phyloP scores from a whole-genome alignment of 306 rosid species.

The Parietaria judaica region DNA sequence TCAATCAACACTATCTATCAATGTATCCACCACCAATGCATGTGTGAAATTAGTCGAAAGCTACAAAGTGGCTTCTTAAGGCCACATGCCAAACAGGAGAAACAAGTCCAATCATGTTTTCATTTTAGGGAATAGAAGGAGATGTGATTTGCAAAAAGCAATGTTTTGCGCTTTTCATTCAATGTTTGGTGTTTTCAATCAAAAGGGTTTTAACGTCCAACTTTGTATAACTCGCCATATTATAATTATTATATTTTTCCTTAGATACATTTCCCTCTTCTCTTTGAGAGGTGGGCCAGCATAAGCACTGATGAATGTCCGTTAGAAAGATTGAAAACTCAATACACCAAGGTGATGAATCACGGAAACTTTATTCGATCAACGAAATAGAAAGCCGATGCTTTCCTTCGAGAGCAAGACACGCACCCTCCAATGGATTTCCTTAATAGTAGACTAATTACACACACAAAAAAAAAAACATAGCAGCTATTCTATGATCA shows the following conservation, averaged over 20 bases:
- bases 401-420: no score
- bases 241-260: background rate
- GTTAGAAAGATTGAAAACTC: background rate
- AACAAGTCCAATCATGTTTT: constrained; percentile 4
- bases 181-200: background rate
- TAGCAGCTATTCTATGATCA: no score
- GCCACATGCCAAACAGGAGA: constrained; percentile 1
- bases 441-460: no score
- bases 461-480: no score
- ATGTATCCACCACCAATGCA: background rate
- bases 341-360: background rate
- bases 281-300: constrained; percentile 2
- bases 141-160: background rate
- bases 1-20: constrained; percentile 10
- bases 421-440: no score
- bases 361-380: no score
- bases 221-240: background rate
- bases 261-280: background rate
- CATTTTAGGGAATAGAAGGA: background rate
- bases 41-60: constrained; percentile 8
- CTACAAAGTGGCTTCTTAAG: constrained; percentile 1
- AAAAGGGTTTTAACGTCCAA: constrained; percentile 6
- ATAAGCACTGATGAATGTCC: constrained; percentile 1
- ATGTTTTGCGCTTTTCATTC: background rate
- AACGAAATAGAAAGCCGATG: no score